Percentiles rank a stretch among this genome's conserved stretches.
These are phyloP conservation scores for Pholiota microspora DNA, from an alignment of 768 basidiomycete genomes.

Conservation along the genomic window DNA sequence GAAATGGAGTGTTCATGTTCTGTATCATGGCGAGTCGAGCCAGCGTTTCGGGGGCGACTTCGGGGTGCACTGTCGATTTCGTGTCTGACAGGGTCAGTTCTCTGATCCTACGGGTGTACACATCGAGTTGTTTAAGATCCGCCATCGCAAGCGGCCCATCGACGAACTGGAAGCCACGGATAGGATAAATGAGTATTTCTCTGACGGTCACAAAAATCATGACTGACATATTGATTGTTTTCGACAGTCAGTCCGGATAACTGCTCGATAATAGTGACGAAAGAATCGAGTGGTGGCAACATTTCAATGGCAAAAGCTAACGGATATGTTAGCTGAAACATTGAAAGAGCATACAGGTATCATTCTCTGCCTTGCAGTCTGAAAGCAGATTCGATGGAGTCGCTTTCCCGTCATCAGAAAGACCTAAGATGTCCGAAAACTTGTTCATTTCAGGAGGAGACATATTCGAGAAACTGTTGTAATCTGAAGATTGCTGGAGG, in stretches of 20 bases:
- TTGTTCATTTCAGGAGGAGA: neutral
- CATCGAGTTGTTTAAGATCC: neutral
- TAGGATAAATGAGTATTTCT: neutral
- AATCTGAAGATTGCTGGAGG: neutral
- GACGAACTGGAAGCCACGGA: neutral
- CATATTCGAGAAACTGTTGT: neutral
- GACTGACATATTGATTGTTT: neutral
- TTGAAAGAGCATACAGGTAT: neutral
- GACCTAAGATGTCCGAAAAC: neutral
- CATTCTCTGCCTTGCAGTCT: neutral
- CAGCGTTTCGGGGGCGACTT: neutral
- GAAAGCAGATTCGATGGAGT: neutral
- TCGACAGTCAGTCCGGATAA: conserved; percentile 1
- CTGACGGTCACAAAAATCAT: neutral
- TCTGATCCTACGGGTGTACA: neutral
- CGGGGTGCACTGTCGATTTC: neutral
- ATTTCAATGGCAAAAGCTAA: too few species aligned
- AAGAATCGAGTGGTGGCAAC: neutral
- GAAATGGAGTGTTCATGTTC: conserved; percentile 4
- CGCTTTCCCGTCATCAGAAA: neutral
- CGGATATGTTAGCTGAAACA: too few species aligned
- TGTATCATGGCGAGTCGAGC: conserved; percentile 5
- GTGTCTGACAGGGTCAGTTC: conserved; percentile 5
- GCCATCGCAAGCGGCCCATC: neutral
- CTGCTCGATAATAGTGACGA: neutral